Evolutionary conservation across 768 basidiomycete species (phyloP), one percentile per base, ranked within the genome.

Genomic region (Tylopilus balloui): DNA sequence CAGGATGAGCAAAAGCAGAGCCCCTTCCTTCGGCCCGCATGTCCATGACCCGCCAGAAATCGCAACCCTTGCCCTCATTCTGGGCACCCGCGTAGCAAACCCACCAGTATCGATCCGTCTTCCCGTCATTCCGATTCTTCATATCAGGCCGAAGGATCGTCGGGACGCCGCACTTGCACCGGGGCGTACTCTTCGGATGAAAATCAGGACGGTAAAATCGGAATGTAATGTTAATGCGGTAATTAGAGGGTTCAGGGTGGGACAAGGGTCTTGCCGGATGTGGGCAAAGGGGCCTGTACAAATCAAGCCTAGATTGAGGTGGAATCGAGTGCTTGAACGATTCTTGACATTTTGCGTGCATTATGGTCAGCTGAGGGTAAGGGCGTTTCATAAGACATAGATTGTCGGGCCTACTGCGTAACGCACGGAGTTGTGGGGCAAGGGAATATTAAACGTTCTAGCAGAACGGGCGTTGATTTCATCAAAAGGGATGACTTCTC

Each of bases 161-260:
- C 1, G 88, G 86, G 19, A 86, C 70, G 13, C 75, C 79, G 60
- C 89, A 92, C 56, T 82, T 79, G 59, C 90, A 92, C 37, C 73
- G 74, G 1, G 89, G 89, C 1, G 78, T 88, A 32, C 69, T 80
- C 20, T 70, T 60, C 4, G 89, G 78, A 20, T 73, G 71, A 62
- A 86, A 92, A 67, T 92, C 89, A 6, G 90, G 90, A 47, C 90
- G 78, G 55, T 84, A 92, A 61, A 92, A 92, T 14, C 90, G 77
- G 62, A 92, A 92, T 1, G 89, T 92, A 48, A 92, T 83, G 57
- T 92, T 92, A 59, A 92, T 89, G 21, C 88, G 79, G 55, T 76
- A 81, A 53, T 80, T 88, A 8, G 78, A 82, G 2, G 79, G 71
- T 41, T 79, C 75, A 2, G 57, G 57, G 39, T 54, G 59, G 14